These are phyloP conservation scores for Penicillium paxilli DNA, from an alignment of 495 filamentous ascomycete species.

Conservation along the genomic window DNA sequence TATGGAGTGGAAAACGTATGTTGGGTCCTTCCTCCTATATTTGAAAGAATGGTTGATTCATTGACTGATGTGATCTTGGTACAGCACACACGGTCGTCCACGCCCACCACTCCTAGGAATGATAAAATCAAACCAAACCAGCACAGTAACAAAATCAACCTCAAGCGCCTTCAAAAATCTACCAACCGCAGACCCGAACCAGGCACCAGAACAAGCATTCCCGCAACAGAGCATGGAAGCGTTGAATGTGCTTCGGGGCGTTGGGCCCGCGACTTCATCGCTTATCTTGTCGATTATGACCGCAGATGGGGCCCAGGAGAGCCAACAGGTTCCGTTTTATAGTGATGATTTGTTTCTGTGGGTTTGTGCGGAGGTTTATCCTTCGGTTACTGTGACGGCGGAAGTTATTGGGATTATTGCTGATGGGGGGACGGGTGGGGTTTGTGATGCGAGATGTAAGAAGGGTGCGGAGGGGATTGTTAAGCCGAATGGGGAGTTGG, in stretches of 20 bases:
- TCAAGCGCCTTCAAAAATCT: slow-evolving; percentile 44
- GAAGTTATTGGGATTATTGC: background rate
- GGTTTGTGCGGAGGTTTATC: slow-evolving; percentile 45
- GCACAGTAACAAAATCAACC: slow-evolving; percentile 42
- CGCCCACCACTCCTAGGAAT: slow-evolving; percentile 68
- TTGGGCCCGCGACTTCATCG: slow-evolving; percentile 74
- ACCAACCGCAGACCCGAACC: slow-evolving; percentile 9
- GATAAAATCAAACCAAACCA: slow-evolving; percentile 58
- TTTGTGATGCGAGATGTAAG: slow-evolving; percentile 26
- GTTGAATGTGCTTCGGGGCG: slow-evolving; percentile 57
- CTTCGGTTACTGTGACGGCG: slow-evolving; percentile 2
- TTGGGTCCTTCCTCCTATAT: slow-evolving; percentile 8
- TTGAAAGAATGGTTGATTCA: background rate
- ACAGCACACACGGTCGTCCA: slow-evolving; percentile 63
- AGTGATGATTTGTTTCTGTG: slow-evolving; percentile 75
- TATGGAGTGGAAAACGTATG: slow-evolving; percentile 81
- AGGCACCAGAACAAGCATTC: slow-evolving; percentile 27
- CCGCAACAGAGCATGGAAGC: slow-evolving; percentile 43
- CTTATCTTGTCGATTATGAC: slow-evolving; percentile 64
- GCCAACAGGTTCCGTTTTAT: slow-evolving; percentile 65
- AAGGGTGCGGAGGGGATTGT: slow-evolving; percentile 32
- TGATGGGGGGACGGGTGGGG: background rate
- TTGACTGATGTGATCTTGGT: background rate
- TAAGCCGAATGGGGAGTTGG: slow-evolving; percentile 41
- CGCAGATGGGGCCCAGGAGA: slow-evolving; percentile 11